Evolutionary conservation across 441 rosid species (phyloP).

Genomic region (Corymbia citriodora): DNA sequence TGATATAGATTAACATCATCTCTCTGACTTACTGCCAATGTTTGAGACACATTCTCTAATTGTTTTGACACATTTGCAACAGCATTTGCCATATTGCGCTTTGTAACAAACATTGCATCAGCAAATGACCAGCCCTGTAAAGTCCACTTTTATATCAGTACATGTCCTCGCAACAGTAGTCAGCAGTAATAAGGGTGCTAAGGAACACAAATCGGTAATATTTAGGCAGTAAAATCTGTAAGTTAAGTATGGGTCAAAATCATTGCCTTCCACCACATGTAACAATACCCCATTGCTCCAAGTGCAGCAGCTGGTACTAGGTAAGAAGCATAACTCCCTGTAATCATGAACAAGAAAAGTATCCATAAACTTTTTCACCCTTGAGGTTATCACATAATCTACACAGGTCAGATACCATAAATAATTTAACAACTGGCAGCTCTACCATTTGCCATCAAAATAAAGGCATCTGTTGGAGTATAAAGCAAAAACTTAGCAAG

Average conservation of each 20-base stretch:
- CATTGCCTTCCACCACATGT: conserved; percentile 94
- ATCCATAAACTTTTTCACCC: not conserved
- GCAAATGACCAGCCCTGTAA: conserved; percentile 85
- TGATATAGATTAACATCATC: not conserved
- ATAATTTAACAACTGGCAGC: not conserved
- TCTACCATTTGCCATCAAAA: not conserved
- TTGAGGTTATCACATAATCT: not conserved
- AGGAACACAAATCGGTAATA: not conserved
- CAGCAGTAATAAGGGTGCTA: not conserved
- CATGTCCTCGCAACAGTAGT: not conserved
- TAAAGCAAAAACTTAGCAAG: not conserved
- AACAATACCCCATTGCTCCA: conserved; percentile 93
- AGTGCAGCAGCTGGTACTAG: conserved; percentile 84
- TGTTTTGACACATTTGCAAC: conserved; percentile 73
- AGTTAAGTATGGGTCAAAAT: conserved; percentile 5
- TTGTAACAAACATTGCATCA: conserved; percentile 85
- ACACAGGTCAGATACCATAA: not conserved
- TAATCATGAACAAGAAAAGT: conserved; percentile 7
- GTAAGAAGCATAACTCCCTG: conserved; percentile 71
- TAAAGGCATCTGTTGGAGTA: not conserved
- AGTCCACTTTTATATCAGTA: not conserved
- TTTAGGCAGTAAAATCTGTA: not conserved
- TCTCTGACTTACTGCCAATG: conserved; percentile 56
- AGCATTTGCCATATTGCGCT: conserved; percentile 81
- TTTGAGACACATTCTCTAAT: conserved; percentile 63